phyloP scores from a whole-genome alignment of 164 flowering plant species.

The Nymphaea thermarum region DNA sequence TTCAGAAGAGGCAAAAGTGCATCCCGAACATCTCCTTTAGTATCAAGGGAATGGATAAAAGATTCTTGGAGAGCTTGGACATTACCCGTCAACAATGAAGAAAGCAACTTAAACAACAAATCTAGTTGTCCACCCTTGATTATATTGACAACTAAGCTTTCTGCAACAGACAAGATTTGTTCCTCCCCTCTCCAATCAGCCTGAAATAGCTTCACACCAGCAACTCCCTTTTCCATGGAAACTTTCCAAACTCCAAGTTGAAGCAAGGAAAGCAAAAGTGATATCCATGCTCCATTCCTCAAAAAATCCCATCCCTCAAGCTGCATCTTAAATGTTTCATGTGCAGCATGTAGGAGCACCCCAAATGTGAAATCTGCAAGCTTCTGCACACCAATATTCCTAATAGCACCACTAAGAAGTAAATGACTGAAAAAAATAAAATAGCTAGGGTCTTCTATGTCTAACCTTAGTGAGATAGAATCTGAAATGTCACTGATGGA shows the following conservation, averaged over 20 bases:
- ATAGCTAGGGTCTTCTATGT: constrained; percentile 16
- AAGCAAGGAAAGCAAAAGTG: constrained; percentile 49
- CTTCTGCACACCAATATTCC: constrained; percentile 8
- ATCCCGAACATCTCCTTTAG: constrained; percentile 10
- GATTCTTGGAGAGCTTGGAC: constrained; percentile 44
- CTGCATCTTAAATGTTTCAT: constrained; percentile 14
- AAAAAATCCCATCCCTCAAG: constrained; percentile 65
- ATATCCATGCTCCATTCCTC: constrained; percentile 66
- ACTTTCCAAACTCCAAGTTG: constrained; percentile 33
- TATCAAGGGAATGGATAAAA: constrained; percentile 35
- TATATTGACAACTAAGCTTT: constrained; percentile 25
- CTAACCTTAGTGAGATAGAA: constrained; percentile 17
- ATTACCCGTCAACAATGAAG: constrained; percentile 46
- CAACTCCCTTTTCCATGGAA: constrained; percentile 25
- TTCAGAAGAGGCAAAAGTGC: constrained; percentile 40
- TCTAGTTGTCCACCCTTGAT: constrained; percentile 23
- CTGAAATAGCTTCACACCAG: constrained; percentile 19
- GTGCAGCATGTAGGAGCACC: constrained; percentile 30
- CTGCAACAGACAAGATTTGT: constrained; percentile 36
- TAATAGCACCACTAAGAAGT: constrained; percentile 20
- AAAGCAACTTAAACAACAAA: constrained; percentile 31
- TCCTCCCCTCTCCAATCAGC: constrained; percentile 18
- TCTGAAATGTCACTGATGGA: constrained; percentile 3
- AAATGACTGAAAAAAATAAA: constrained; percentile 45
- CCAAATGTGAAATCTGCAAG: constrained; percentile 25